Conservation (phyloP, 306 rosid genomes). For the Luffa acutangula region DNA sequence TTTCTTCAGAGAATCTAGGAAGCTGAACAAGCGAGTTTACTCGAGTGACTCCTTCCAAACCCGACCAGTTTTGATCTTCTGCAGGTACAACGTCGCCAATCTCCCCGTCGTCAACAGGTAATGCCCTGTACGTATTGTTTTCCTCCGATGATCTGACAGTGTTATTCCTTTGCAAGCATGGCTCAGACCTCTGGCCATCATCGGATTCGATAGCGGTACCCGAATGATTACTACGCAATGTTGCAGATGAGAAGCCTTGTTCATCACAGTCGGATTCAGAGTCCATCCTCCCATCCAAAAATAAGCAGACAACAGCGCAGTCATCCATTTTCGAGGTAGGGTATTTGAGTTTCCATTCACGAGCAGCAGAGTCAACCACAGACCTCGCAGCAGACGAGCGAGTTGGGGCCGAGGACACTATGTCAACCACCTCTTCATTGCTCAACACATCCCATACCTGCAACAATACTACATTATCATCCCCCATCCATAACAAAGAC, state of each 20-base stretch:
- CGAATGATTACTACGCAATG: constrained; percentile 76
- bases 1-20: constrained; percentile 88
- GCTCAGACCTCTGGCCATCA: constrained; percentile 82
- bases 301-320: constrained; percentile 88
- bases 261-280: constrained; percentile 84
- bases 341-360: constrained; percentile 80
- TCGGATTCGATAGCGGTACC: constrained; percentile 77
- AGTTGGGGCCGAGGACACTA: constrained; percentile 56
- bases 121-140: constrained; percentile 29
- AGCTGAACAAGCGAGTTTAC: constrained; percentile 97
- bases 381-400: constrained; percentile 68
- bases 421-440: constrained; percentile 91
- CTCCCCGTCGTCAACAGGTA: constrained; percentile 33
- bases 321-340: constrained; percentile 98
- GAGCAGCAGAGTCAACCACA: constrained; percentile 80
- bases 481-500: not conserved
- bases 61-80: constrained; percentile 93
- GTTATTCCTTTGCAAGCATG: constrained; percentile 71
- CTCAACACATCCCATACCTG: constrained; percentile 97
- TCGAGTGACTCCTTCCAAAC: constrained; percentile 94
- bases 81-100: constrained; percentile 27
- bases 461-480: not conserved
- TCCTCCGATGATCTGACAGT: constrained; percentile 84
- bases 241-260: constrained; percentile 79
- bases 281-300: constrained; percentile 92